A percentile compares a stretch with the other conserved stretches of the same genome.
Conservation (phyloP, 306 rosid species). For the Cicer judaicum region DNA sequence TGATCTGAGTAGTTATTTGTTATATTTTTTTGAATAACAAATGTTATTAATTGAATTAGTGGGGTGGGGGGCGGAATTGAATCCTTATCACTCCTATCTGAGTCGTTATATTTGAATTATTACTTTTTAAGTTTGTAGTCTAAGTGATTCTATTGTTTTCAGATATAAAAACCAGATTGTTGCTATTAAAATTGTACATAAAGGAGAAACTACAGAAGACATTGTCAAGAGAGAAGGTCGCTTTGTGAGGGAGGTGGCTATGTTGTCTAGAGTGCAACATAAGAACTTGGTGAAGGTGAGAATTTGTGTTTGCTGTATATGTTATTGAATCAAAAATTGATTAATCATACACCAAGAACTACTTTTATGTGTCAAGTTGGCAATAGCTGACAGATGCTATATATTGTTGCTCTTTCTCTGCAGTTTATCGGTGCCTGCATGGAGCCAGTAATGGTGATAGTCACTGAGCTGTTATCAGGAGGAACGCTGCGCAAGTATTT, state of each 20-base stretch:
- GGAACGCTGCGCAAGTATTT: conserved; percentile 89
- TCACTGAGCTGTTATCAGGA: conserved; percentile 85
- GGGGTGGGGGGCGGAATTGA: background rate
- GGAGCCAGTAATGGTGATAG: conserved; percentile 94
- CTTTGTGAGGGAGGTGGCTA: conserved; percentile 90
- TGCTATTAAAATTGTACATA: conserved; percentile 82
- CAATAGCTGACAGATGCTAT: conserved; percentile 42
- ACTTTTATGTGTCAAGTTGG: conserved; percentile 43
- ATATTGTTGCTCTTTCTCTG: conserved; percentile 41
- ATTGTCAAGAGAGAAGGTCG: conserved; percentile 73
- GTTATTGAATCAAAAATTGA: conserved; percentile 36
- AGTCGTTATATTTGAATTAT: conserved; percentile 21
- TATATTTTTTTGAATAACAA: background rate
- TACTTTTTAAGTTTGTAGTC: conserved; percentile 27
- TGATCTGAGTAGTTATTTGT: conserved; percentile 35
- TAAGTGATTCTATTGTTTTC: conserved; percentile 41
- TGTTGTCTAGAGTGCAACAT: conserved; percentile 90
- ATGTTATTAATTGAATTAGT: background rate
- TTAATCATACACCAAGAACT: conserved; percentile 1
- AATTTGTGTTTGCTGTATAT: conserved; percentile 26
- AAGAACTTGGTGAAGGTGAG: conserved; percentile 92
- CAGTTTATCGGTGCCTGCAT: conserved; percentile 97
- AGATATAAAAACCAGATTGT: conserved; percentile 87
- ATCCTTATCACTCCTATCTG: background rate
- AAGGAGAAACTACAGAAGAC: conserved; percentile 83